Base-by-base conservation (phyloP, 768 basidiomycete species). In the Boletus sp. region DNA sequence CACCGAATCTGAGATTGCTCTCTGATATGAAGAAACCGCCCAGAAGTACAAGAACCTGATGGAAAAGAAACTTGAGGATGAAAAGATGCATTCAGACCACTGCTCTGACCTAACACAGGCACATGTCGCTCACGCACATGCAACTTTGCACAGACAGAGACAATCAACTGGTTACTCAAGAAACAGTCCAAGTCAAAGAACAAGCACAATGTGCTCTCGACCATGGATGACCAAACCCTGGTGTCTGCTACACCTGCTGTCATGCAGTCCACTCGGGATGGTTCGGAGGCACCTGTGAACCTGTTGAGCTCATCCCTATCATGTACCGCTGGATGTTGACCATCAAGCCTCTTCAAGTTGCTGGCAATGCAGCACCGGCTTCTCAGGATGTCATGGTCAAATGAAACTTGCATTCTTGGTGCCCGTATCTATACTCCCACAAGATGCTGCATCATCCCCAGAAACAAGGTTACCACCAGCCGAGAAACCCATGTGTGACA, bases 141-240 rank as follows among this genome's bases (percentile, higher is more conserved):
- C n/a, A 17, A 28, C 33, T 36, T 33, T 20, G 41, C 32, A 18
- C 63, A 92, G 89, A 84, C 84, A 24, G 92, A 94, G 65, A 94
- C 92, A 0, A 94, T 94, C 70, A 93, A 93, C 64, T 86, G 92
- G 29, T 79, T 94, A 14, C 80, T 94, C 50, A 92, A 92, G 70
- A 94, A 93, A 71, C 90, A 91, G 67, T 85, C 86, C 17, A 81
- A 86, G 10, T 79, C 87, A 3, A 80, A 82, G 44, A 82, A 78
- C 49, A 87, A 83, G 61, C 82, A 85, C 11, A 80, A 76, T 17
- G 77, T 71, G 0, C 61, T 77, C 30, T 78, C 78, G 14, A 80
- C 79, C 1, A 76, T 76, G 0, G 82, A 83, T 37, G 83, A 74
- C 58, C 78, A 69, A 53, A 77, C 70, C 5, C 75, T 67, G 20